phyloP scores from a whole-genome alignment of 257 asterid species.

The Datura wrightii region DNA sequence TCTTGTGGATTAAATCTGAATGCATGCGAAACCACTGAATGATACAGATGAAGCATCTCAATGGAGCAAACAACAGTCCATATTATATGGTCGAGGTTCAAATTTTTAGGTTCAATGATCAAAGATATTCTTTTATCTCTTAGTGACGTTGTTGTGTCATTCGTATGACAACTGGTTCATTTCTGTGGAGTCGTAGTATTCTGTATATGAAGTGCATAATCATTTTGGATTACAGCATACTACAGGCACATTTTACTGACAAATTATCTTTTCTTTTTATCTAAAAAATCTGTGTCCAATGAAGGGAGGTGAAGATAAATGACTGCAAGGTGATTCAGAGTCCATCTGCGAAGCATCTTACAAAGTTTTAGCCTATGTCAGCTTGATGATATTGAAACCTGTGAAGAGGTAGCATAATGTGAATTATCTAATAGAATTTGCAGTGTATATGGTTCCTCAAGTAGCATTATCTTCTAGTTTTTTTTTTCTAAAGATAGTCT shows the following conservation, averaged over 20 bases:
- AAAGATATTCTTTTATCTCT: not conserved
- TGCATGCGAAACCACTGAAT: constrained; percentile 9
- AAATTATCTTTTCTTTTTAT: not conserved
- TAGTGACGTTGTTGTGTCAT: not conserved
- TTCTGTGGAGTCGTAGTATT: not conserved
- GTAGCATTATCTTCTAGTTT: not conserved
- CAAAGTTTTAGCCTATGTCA: not conserved
- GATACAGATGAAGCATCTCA: not conserved
- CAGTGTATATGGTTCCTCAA: not conserved
- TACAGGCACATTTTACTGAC: not conserved
- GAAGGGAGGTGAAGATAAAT: not conserved
- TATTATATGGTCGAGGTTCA: not conserved
- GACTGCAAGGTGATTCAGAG: not conserved
- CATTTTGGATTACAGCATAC: constrained; percentile 12
- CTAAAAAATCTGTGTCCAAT: not conserved
- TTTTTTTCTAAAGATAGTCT: no score
- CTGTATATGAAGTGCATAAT: not conserved
- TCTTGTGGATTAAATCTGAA: constrained; percentile 24
- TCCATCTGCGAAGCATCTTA: not conserved
- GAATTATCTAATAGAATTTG: not conserved
- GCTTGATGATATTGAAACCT: constrained; percentile 4
- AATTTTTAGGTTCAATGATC: not conserved
- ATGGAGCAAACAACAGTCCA: not conserved
- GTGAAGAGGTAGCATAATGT: constrained; percentile 16
- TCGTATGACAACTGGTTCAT: not conserved